Percentiles rank a stretch among this genome's conserved stretches.
Conservation (phyloP, 495 filamentous ascomycete species). For the Filosporella fistucella region DNA sequence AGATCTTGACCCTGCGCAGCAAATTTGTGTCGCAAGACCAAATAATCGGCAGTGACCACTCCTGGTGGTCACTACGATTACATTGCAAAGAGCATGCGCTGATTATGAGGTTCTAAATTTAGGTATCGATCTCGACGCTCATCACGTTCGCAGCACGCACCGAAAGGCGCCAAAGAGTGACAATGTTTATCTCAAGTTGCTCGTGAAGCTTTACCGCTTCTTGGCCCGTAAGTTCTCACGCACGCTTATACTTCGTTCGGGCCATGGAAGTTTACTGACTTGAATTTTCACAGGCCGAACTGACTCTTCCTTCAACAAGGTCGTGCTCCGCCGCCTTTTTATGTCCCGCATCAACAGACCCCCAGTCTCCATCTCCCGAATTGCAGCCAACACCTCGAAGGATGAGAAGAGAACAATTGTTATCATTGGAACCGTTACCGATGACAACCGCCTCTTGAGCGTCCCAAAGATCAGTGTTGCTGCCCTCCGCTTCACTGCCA, state of each 20-base stretch:
- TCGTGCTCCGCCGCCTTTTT: constrained; percentile 91
- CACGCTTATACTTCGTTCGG: background rate
- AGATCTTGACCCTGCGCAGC: constrained; percentile 20
- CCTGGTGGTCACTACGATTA: no score
- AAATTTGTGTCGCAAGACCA: constrained; percentile 23
- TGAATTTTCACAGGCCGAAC: constrained; percentile 66
- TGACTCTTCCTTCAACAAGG: constrained; percentile 94
- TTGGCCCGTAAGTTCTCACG: constrained; percentile 72
- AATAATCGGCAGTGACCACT: no score
- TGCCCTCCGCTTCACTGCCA: constrained; percentile 91
- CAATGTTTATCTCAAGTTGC: constrained; percentile 94
- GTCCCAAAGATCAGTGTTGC: constrained; percentile 90
- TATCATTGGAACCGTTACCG: constrained; percentile 88
- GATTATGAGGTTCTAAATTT: constrained; percentile 38
- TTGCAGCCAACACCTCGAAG: constrained; percentile 65
- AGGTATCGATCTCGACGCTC: constrained; percentile 70
- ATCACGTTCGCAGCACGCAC: constrained; percentile 84
- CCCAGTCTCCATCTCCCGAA: constrained; percentile 87
- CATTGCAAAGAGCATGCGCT: constrained; percentile 46
- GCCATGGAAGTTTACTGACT: background rate
- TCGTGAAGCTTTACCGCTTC: constrained; percentile 99
- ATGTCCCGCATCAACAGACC: constrained; percentile 97
- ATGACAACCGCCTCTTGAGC: constrained; percentile 87
- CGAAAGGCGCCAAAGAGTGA: constrained; percentile 96
- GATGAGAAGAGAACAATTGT: constrained; percentile 86